Conservation (phyloP, 2,329 filamentous ascomycete genomes). For the Aspergillus versicolor region DNA sequence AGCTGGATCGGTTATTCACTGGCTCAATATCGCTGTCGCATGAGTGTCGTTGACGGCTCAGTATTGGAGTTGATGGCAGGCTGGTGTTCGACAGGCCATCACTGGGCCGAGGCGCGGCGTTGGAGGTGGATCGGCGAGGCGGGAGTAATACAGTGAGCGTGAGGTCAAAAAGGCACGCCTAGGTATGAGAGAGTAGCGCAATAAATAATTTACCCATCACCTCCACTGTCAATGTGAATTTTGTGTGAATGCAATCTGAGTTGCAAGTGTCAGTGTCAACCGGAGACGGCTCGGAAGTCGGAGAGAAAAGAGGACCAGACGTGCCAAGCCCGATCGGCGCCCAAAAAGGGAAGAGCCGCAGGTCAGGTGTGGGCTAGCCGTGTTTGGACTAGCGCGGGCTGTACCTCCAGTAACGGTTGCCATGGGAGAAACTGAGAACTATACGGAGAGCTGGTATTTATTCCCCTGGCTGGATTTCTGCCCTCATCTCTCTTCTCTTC, state of each 20-base stretch:
- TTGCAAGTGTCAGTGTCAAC: neutral
- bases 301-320: neutral
- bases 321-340: slow-evolving; percentile 33
- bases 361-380: slow-evolving; percentile 47
- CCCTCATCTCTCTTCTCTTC: slow-evolving; percentile 19
- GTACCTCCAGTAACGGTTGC: slow-evolving; percentile 43
- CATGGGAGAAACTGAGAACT: slow-evolving; percentile 32
- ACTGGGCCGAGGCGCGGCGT: slow-evolving; percentile 6
- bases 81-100: slow-evolving; percentile 33
- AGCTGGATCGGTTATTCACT: slow-evolving; percentile 1
- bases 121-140: neutral
- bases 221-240: neutral
- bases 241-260: neutral
- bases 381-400: slow-evolving; percentile 31
- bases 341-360: slow-evolving; percentile 51
- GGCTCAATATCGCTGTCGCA: neutral
- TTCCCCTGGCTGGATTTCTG: slow-evolving; percentile 25
- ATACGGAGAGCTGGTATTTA: slow-evolving; percentile 37
- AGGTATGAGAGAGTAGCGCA: neutral
- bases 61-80: slow-evolving; percentile 18
- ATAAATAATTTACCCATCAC: neutral
- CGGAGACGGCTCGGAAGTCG: neutral
- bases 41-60: slow-evolving; percentile 12
- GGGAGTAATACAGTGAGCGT: neutral
- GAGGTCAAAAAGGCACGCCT: neutral